Percentiles rank a stretch among this genome's conserved stretches.
These are phyloP conservation scores for Globisporangium acanthophoron DNA, from an alignment of 352 stramenopile species.

Conservation along the genomic window DNA sequence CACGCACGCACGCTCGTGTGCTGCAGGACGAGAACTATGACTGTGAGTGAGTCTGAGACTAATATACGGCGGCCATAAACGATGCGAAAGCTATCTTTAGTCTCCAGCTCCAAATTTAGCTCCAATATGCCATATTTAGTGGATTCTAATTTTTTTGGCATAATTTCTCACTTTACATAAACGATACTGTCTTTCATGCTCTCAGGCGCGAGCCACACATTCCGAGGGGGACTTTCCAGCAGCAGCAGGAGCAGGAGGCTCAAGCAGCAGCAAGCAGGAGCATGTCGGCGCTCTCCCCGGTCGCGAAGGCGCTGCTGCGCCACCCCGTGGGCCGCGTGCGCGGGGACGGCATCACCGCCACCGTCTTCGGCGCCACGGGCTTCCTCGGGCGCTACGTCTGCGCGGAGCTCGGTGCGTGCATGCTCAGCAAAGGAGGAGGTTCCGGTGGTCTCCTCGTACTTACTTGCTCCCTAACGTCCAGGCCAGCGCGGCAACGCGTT, in stretches of 20 bases:
- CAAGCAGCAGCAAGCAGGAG: background rate
- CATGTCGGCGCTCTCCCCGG: conserved; percentile 82
- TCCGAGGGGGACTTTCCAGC: background rate
- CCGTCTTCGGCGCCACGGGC: conserved; percentile 94
- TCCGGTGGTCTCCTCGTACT: background rate
- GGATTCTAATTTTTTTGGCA: no score
- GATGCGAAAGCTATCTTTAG: no score
- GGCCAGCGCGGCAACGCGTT: conserved; percentile 73
- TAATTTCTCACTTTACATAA: no score
- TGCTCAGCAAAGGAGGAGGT: background rate
- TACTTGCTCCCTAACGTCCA: conserved; percentile 9
- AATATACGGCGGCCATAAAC: no score
- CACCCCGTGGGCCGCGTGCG: conserved; percentile 67
- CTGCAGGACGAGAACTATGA: no score
- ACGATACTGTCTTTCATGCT: no score
- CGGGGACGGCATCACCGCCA: conserved; percentile 86
- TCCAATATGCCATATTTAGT: no score
- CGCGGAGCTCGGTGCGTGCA: conserved; percentile 82
- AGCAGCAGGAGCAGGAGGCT: no score
- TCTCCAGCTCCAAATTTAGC: no score
- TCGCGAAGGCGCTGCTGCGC: conserved; percentile 68
- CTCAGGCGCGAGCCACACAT: background rate
- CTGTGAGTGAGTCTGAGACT: no score
- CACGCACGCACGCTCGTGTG: no score
- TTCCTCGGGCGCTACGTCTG: conserved; percentile 95